Evolutionary conservation across 495 filamentous ascomycete species (phyloP).

Genomic region (Polyplosphaeria fusca): DNA sequence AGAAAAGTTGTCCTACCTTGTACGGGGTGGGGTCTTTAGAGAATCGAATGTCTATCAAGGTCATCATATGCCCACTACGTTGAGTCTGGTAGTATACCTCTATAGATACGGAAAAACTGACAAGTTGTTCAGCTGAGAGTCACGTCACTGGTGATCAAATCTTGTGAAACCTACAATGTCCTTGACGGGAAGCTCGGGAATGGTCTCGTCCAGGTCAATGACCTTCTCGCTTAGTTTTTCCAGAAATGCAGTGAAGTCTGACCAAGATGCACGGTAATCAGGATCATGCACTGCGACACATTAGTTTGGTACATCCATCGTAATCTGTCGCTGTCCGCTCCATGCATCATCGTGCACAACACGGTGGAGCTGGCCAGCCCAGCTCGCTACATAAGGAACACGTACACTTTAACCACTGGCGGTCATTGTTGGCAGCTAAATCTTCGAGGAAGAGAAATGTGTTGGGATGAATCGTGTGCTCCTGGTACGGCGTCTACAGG

Average conservation of each 20-base stretch:
- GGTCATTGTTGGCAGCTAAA: slow-evolving; percentile 72
- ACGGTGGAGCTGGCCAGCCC: too few species aligned
- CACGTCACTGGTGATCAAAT: too few species aligned
- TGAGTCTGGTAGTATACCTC: slow-evolving; percentile 48
- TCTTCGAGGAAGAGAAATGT: slow-evolving; percentile 75
- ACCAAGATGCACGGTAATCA: slow-evolving; percentile 70
- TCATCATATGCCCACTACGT: background rate
- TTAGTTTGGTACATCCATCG: slow-evolving; percentile 14
- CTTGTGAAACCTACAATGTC: slow-evolving; percentile 68
- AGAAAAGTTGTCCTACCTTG: slow-evolving; percentile 55
- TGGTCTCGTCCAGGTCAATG: slow-evolving; percentile 65
- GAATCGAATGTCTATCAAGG: slow-evolving; percentile 25
- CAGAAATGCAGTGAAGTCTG: slow-evolving; percentile 75
- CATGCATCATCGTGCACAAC: too few species aligned
- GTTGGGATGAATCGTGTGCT: slow-evolving; percentile 73
- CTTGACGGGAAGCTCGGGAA: slow-evolving; percentile 78
- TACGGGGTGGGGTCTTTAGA: slow-evolving; percentile 71
- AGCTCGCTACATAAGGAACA: background rate
- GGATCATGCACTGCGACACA: slow-evolving; percentile 60
- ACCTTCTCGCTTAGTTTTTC: slow-evolving; percentile 67
- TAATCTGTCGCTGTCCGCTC: too few species aligned
- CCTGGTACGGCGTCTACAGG: too few species aligned
- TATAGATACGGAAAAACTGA: slow-evolving; percentile 77
- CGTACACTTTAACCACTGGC: slow-evolving; percentile 77
- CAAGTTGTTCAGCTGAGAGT: too few species aligned